Evolutionary conservation across 768 basidiomycete genomes (phyloP).

Genomic region (Cantharellus anzutake): DNA sequence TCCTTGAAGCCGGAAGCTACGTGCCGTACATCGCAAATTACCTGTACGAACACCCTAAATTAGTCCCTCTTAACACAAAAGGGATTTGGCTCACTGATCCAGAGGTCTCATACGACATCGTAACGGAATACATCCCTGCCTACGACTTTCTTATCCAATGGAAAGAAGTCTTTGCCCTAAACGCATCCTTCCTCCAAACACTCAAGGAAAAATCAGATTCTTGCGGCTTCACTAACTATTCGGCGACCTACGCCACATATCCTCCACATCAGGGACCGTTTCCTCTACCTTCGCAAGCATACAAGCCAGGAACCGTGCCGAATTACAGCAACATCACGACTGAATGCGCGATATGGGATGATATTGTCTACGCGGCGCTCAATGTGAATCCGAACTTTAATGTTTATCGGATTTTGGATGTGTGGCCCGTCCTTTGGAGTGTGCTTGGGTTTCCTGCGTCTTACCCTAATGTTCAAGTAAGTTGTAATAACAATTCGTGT

Average conservation of each 20-base stretch:
- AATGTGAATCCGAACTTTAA: conserved; percentile 56
- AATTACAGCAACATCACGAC: conserved; percentile 18
- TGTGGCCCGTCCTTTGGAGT: not conserved
- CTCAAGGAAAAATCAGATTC: conserved; percentile 31
- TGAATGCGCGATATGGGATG: conserved; percentile 51
- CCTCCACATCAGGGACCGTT: conserved; percentile 39
- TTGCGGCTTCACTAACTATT: conserved; percentile 50
- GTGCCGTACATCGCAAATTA: conserved; percentile 51
- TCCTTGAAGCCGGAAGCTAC: conserved; percentile 38
- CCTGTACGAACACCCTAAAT: conserved; percentile 39
- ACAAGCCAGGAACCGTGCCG: conserved; percentile 22
- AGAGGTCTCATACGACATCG: conserved; percentile 40
- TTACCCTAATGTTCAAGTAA: not conserved
- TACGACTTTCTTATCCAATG: conserved; percentile 47
- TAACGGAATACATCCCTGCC: conserved; percentile 51
- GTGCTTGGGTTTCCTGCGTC: not conserved
- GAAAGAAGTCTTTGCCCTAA: conserved; percentile 48
- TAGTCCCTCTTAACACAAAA: conserved; percentile 36
- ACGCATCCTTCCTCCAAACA: conserved; percentile 43
- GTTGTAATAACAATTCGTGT: conserved; percentile 37
- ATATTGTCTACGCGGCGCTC: conserved; percentile 42
- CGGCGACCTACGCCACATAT: conserved; percentile 40
- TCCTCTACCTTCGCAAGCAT: conserved; percentile 30
- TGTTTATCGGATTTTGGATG: conserved; percentile 56
- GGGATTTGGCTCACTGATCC: conserved; percentile 61